A percentile compares a stretch with the other conserved stretches of the same genome.
These are phyloP conservation scores for Punica granatum DNA, from an alignment of 345 rosid genomes.

Conservation along the genomic window DNA sequence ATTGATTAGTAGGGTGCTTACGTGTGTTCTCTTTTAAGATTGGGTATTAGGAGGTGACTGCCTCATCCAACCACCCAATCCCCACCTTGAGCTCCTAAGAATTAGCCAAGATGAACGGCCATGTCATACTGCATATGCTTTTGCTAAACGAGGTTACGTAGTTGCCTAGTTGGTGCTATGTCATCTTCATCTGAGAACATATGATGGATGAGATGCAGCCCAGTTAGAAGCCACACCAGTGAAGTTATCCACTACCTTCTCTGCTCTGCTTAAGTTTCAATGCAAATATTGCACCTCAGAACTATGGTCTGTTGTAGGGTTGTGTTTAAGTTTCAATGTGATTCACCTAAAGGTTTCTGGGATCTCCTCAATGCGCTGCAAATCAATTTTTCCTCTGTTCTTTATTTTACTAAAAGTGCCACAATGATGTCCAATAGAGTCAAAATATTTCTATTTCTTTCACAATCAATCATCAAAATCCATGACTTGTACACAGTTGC, in stretches of 20 bases:
- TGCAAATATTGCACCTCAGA: no score
- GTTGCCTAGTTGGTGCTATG: no score
- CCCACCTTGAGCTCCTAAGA: neutral
- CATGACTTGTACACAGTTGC: neutral
- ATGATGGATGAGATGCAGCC: no score
- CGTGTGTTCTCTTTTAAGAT: neutral
- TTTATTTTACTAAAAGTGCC: neutral
- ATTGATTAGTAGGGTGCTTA: no score
- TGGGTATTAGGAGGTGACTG: neutral
- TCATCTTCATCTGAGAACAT: no score
- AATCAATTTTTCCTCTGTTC: neutral
- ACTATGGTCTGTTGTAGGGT: no score
- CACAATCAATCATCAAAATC: neutral
- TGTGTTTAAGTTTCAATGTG: no score
- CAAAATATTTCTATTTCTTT: neutral
- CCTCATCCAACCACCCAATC: neutral
- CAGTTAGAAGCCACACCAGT: no score
- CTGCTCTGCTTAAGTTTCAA: no score
- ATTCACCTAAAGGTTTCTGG: no score
- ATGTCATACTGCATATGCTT: neutral
- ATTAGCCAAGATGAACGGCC: neutral
- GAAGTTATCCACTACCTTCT: no score
- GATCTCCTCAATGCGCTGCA: neutral
- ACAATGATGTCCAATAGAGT: neutral
- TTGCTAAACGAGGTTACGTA: no score